Conservation (phyloP, 768 basidiomycete species). For the Phylloporus rhodoxanthus region DNA sequence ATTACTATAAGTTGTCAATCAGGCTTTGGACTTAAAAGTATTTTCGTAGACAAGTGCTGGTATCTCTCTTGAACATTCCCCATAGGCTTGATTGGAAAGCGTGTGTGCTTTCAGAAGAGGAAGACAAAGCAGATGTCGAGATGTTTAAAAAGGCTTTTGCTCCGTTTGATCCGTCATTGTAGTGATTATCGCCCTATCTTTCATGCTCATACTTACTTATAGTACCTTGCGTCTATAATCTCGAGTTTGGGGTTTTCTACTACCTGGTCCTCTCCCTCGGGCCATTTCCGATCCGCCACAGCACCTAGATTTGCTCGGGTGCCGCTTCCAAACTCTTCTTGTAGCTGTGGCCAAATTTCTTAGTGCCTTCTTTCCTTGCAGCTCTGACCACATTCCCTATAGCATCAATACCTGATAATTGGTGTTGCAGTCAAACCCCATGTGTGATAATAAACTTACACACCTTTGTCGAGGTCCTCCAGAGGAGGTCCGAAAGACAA, state of each 20-base stretch:
- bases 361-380: slow-evolving; percentile 56
- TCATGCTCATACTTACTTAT: background rate
- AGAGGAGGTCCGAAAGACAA: slow-evolving; percentile 82
- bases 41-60: slow-evolving; percentile 67
- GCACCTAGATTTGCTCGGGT: slow-evolving; percentile 20
- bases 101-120: slow-evolving; percentile 75
- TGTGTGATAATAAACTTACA: slow-evolving; percentile 5
- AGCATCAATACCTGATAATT: slow-evolving; percentile 65
- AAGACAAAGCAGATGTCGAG: slow-evolving; percentile 78
- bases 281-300: too few relatives aligned
- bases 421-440: background rate
- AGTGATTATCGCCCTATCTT: slow-evolving; percentile 8
- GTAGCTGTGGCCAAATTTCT: slow-evolving; percentile 65
- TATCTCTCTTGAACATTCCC: slow-evolving; percentile 65
- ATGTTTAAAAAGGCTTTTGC: slow-evolving; percentile 82
- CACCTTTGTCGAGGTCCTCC: slow-evolving; percentile 72
- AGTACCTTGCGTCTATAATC: background rate
- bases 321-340: slow-evolving; percentile 48
- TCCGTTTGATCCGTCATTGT: slow-evolving; percentile 54
- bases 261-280: background rate
- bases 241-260: background rate
- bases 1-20: background rate
- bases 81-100: slow-evolving; percentile 90
- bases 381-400: slow-evolving; percentile 74
- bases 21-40: background rate